A percentile compares a stretch with the other conserved stretches of the same genome.
Evolutionary conservation across 768 basidiomycete genomes (phyloP).

Genomic region (Imleria badia): DNA sequence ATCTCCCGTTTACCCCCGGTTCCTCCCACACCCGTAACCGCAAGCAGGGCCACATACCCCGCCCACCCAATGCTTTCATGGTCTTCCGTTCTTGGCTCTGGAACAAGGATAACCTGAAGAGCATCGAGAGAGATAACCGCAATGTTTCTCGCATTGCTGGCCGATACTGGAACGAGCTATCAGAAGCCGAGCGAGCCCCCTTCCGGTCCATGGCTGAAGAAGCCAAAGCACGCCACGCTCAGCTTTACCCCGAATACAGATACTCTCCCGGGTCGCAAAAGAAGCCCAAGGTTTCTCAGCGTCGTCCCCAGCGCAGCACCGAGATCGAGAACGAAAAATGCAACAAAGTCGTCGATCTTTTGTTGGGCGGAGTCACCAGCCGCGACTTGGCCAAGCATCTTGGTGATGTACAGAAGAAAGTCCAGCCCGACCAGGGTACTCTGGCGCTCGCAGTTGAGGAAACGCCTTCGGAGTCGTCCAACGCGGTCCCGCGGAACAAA

Average conservation of each 20-base stretch:
- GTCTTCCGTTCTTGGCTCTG: slow-evolving; percentile 73
- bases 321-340: slow-evolving; percentile 40
- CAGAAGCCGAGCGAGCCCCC: slow-evolving; percentile 42
- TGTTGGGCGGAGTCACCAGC: slow-evolving; percentile 35
- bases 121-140: slow-evolving; percentile 67
- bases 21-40: slow-evolving; percentile 43
- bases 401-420: slow-evolving; percentile 3
- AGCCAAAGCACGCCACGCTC: slow-evolving; percentile 47
- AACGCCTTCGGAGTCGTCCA: background rate
- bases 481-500: background rate
- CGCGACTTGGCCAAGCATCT: slow-evolving; percentile 28
- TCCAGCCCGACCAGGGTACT: background rate
- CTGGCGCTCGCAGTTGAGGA: background rate
- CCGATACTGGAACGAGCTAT: slow-evolving; percentile 61
- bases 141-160: slow-evolving; percentile 71
- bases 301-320: slow-evolving; percentile 33
- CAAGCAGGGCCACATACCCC: slow-evolving; percentile 56
- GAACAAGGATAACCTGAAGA: slow-evolving; percentile 46
- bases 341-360: slow-evolving; percentile 36
- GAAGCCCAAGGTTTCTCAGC: slow-evolving; percentile 29
- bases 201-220: slow-evolving; percentile 50
- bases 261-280: slow-evolving; percentile 50
- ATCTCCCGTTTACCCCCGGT: slow-evolving; percentile 29
- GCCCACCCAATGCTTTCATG: slow-evolving; percentile 87
- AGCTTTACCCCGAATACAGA: slow-evolving; percentile 58